Evolutionary conservation across 768 basidiomycete genomes (phyloP), one percentile per base, ranked within the genome.

Genomic region (Leccinum broughii): DNA sequence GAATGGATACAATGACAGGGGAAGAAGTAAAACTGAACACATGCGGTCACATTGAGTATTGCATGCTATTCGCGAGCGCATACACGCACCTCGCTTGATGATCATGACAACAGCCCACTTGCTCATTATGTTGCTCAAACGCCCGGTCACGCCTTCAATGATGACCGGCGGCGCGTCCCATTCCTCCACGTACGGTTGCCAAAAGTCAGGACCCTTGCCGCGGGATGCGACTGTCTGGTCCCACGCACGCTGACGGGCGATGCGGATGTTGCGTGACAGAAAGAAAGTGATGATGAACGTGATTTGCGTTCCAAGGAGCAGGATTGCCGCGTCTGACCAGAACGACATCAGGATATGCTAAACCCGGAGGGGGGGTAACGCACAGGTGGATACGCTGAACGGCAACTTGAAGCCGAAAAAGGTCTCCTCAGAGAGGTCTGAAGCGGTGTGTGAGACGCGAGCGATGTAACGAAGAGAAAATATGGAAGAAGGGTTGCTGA

Each of bases 221-320:
- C 94, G 84, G 5, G 93, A 95, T 6, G 81, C 76, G 30, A 96
- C 85, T 0, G 93, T 95, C 69, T 95, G 88, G 20, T 84, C 87
- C 84, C 87, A 92, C 11, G 85, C 93, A 11, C 89, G 82, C 56
- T 85, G 84, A 2, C 88, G 83, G 0, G 93, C 92, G 49, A 94
- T 83, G 28, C 85, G 83, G 51, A 96, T 86, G 73, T 96, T 95
- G 51, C 85, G 85, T 30, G 86, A 81, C 54, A 98, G 83, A 76
- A 95, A 95, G 78, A 90, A 95, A 3, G 79, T 81, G 54, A 96
- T 80, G 58, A 98, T 88, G 20, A 75, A 75, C 0, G 90, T 90
- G 37, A 91, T 69, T 76, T 95, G 93, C 0, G 84, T 78, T 9
- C 89, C 86, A 5, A 95, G 69, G 57, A 94, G 81, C 55, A 93